Conservation (phyloP, 768 basidiomycete species). For the Mycena floridula region DNA sequence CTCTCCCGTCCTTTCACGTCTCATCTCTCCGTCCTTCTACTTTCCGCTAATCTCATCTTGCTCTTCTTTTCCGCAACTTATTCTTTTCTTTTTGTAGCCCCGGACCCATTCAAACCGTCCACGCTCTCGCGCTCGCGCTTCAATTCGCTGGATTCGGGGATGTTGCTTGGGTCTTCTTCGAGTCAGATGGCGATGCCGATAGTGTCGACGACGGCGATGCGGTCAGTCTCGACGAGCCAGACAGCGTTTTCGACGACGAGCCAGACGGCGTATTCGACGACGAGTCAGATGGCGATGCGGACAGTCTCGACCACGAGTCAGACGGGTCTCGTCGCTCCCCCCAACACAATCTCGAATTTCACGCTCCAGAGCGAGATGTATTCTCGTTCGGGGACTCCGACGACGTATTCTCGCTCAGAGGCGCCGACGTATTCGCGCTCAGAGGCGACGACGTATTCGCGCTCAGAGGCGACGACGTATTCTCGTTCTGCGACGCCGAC, state of each 20-base stretch:
- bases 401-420: background rate
- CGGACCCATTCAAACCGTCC: slow-evolving; percentile 35
- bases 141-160: slow-evolving; percentile 51
- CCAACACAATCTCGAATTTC: background rate
- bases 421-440: background rate
- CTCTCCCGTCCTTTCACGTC: too few species aligned
- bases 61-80: too few species aligned
- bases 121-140: slow-evolving; percentile 40
- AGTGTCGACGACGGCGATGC: background rate
- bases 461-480: slow-evolving; percentile 8
- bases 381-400: background rate
- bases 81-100: slow-evolving; percentile 27
- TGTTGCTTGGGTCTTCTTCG: slow-evolving; percentile 1
- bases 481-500: slow-evolving; percentile 33
- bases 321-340: slow-evolving; percentile 1
- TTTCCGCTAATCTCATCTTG: too few species aligned
- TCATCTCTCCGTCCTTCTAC: too few species aligned
- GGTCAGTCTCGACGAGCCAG: slow-evolving; percentile 1
- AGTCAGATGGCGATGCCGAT: background rate
- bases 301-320: slow-evolving; percentile 2
- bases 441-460: background rate
- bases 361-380: background rate
- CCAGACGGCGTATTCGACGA: background rate
- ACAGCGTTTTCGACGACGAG: background rate
- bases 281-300: background rate